A percentile compares a stretch with the other conserved stretches of the same genome.
These are phyloP conservation scores for Ophiosphaerella korrae DNA, from an alignment of 2,329 filamentous ascomycete species.

Conservation along the genomic window DNA sequence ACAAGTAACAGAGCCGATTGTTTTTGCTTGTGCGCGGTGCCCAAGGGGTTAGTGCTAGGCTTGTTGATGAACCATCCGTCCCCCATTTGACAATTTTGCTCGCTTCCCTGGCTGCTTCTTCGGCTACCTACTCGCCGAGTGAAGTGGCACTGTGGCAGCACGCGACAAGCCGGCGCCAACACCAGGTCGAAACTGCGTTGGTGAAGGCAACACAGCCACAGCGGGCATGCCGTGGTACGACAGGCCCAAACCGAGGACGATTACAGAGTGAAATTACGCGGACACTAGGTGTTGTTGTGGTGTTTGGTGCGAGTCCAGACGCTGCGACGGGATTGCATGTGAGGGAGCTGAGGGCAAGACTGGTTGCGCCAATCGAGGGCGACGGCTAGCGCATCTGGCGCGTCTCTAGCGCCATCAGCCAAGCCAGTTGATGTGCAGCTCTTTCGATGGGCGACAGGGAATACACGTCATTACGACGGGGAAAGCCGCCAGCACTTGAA, in stretches of 20 bases:
- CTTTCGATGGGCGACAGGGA: not conserved
- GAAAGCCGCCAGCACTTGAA: not conserved
- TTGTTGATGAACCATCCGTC: not conserved
- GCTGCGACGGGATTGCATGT: no score
- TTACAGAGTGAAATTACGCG: not conserved
- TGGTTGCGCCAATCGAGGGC: not conserved
- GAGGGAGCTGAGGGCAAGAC: not conserved
- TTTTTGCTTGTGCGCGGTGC: slow-evolving; percentile 1
- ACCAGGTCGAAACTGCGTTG: not conserved
- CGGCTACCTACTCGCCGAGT: not conserved
- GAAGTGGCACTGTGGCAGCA: not conserved
- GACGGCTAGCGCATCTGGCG: not conserved
- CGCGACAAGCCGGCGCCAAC: not conserved
- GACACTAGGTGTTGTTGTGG: slow-evolving; percentile 1
- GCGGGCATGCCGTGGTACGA: slow-evolving; percentile 1
- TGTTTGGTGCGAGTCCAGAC: not conserved
- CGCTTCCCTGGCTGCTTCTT: not conserved
- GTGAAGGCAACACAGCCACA: not conserved
- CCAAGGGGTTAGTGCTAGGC: not conserved
- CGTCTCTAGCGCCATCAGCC: not conserved
- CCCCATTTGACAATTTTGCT: not conserved
- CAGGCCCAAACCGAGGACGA: not conserved
- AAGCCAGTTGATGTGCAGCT: no score
- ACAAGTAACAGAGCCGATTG: not conserved
- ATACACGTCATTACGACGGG: not conserved